phyloP scores from a whole-genome alignment of 176 grass and related monocot genomes.

The Cenchrus purpureus region DNA sequence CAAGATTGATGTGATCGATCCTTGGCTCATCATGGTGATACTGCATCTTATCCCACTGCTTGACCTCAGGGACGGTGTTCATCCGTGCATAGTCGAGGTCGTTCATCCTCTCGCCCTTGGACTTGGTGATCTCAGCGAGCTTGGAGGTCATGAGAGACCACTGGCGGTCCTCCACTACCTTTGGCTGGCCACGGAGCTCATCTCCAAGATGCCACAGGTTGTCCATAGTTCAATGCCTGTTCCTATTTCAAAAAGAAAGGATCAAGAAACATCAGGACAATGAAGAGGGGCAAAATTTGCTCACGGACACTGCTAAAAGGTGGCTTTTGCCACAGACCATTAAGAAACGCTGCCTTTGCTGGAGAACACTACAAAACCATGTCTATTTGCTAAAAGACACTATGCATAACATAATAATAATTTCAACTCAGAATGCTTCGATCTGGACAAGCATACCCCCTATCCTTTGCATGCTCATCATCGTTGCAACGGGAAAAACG shows the following conservation, averaged over 20 bases:
- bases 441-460: too few relatives aligned
- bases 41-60: slow-evolving; percentile 73
- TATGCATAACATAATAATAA: too few relatives aligned
- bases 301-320: too few relatives aligned
- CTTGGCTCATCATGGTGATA: slow-evolving; percentile 75
- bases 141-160: slow-evolving; percentile 98
- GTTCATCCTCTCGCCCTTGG: slow-evolving; percentile 72
- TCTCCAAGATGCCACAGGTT: slow-evolving; percentile 92
- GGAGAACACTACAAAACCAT: too few relatives aligned
- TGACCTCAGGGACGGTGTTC: slow-evolving; percentile 63
- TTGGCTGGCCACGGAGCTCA: slow-evolving; percentile 88
- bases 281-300: background rate
- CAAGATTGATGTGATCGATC: slow-evolving; percentile 75
- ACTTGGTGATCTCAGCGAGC: slow-evolving; percentile 85
- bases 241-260: background rate
- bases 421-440: too few relatives aligned
- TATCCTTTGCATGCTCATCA: too few relatives aligned
- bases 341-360: too few relatives aligned
- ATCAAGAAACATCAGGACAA: slow-evolving; percentile 14
- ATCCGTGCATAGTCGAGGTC: slow-evolving; percentile 66
- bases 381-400: too few relatives aligned
- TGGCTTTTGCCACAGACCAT: too few relatives aligned
- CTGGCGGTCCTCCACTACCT: slow-evolving; percentile 85
- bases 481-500: too few relatives aligned
- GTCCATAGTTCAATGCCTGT: slow-evolving; percentile 59